These are phyloP conservation scores for Fomitopsis serialis DNA, from an alignment of 768 basidiomycete genomes.

Conservation along the genomic window DNA sequence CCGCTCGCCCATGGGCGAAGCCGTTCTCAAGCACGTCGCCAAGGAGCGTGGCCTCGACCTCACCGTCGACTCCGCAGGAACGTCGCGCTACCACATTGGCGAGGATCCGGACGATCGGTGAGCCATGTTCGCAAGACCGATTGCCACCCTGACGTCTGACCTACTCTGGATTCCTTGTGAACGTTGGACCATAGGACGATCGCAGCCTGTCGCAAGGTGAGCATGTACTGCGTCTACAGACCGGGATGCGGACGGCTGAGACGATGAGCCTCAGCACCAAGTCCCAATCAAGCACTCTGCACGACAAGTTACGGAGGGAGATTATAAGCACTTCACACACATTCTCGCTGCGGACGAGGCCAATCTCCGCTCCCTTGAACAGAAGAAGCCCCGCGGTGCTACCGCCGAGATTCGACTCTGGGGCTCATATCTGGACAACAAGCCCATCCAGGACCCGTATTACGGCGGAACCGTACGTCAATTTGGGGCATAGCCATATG, in stretches of 20 bases:
- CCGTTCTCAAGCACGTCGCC: slow-evolving; percentile 69
- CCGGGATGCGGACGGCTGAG: background rate
- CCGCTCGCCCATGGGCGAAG: slow-evolving; percentile 91
- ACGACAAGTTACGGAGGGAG: slow-evolving; percentile 55
- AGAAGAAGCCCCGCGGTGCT: slow-evolving; percentile 40
- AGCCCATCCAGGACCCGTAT: slow-evolving; percentile 81
- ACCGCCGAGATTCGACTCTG: slow-evolving; percentile 71
- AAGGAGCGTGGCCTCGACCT: slow-evolving; percentile 61
- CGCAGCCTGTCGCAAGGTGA: slow-evolving; percentile 64
- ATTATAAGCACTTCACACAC: slow-evolving; percentile 75
- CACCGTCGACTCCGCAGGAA: slow-evolving; percentile 79
- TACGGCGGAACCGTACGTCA: slow-evolving; percentile 60
- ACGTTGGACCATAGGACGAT: slow-evolving; percentile 50
- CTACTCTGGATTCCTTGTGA: background rate
- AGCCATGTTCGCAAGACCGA: background rate
- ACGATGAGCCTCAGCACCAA: slow-evolving; percentile 41
- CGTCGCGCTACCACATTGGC: slow-evolving; percentile 77
- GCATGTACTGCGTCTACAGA: background rate
- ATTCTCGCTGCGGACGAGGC: slow-evolving; percentile 82
- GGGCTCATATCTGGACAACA: slow-evolving; percentile 70
- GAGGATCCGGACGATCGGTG: slow-evolving; percentile 83
- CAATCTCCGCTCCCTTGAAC: slow-evolving; percentile 61
- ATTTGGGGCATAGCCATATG: slow-evolving; percentile 1
- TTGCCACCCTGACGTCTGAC: background rate
- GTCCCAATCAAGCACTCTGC: slow-evolving; percentile 68